Conservation (phyloP, 2,329 filamentous ascomycete genomes). For the Chaetothyriales sp. region DNA sequence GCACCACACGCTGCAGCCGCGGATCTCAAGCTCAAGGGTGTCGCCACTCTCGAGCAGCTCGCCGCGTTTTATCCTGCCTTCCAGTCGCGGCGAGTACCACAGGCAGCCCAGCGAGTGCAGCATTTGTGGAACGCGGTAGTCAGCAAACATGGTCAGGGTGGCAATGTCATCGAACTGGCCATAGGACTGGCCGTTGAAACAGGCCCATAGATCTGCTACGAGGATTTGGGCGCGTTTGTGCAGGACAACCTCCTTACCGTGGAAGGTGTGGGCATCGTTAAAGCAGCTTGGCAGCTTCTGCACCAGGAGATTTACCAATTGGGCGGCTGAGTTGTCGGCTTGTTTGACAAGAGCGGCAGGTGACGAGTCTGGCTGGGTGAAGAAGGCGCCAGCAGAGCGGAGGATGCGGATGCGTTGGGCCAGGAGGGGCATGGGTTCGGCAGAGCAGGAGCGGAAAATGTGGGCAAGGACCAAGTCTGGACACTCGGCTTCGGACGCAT, state of each 20-base stretch:
- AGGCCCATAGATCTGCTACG: slow-evolving; percentile 92
- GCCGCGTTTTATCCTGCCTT: slow-evolving; percentile 52
- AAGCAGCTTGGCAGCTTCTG: slow-evolving; percentile 67
- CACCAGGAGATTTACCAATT: slow-evolving; percentile 73
- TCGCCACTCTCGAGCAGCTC: slow-evolving; percentile 57
- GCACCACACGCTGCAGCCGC: slow-evolving; percentile 92
- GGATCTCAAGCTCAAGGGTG: slow-evolving; percentile 71
- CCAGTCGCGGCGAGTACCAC: slow-evolving; percentile 67
- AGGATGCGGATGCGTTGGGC: slow-evolving; percentile 64
- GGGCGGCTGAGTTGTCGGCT: slow-evolving; percentile 66
- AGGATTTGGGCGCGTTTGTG: slow-evolving; percentile 94
- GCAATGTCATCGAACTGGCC: slow-evolving; percentile 82
- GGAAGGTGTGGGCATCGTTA: slow-evolving; percentile 63
- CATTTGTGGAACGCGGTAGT: slow-evolving; percentile 93
- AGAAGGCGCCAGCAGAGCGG: slow-evolving; percentile 66
- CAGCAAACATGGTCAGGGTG: slow-evolving; percentile 89
- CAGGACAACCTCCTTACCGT: slow-evolving; percentile 62
- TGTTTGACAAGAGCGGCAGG: slow-evolving; percentile 59
- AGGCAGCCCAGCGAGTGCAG: slow-evolving; percentile 71
- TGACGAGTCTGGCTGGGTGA: slow-evolving; percentile 64
- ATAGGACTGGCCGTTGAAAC: slow-evolving; percentile 67
- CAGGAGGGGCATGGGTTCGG: slow-evolving; percentile 76
- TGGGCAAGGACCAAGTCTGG: slow-evolving; percentile 58
- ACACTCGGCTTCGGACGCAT: slow-evolving; percentile 58
- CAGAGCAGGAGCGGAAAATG: slow-evolving; percentile 75